Percentiles rank a stretch among this genome's conserved stretches.
Conservation (phyloP, 306 rosid species). For the Hippophae tibetana region DNA sequence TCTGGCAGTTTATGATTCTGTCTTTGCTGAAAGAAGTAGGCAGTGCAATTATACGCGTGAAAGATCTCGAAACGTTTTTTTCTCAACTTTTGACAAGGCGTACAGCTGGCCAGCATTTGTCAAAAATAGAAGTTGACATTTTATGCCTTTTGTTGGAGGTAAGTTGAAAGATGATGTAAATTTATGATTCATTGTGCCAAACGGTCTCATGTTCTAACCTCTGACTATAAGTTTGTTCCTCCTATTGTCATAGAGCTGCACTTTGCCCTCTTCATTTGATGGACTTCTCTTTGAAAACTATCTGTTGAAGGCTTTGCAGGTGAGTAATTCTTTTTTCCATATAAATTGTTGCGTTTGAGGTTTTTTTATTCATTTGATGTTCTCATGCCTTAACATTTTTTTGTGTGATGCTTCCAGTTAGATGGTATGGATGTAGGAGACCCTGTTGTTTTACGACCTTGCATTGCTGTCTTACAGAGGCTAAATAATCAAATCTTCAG, state of each 20-base stretch:
- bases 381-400: not conserved
- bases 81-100: slow-evolving; percentile 45
- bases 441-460: slow-evolving; percentile 61
- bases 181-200: not conserved
- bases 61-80: slow-evolving; percentile 45
- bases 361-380: not conserved
- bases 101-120: slow-evolving; percentile 33
- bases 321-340: slow-evolving; percentile 21
- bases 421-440: slow-evolving; percentile 39
- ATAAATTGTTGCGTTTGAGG: not conserved
- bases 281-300: slow-evolving; percentile 40
- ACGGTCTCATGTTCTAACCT: slow-evolving; percentile 6
- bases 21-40: slow-evolving; percentile 78
- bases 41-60: slow-evolving; percentile 37
- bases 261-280: slow-evolving; percentile 44
- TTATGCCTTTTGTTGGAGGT: slow-evolving; percentile 82
- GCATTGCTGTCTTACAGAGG: slow-evolving; percentile 55
- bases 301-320: slow-evolving; percentile 65
- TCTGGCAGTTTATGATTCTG: slow-evolving; percentile 63
- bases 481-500: slow-evolving; percentile 44
- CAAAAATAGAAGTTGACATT: slow-evolving; percentile 52
- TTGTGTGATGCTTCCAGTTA: slow-evolving; percentile 36
- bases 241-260: slow-evolving; percentile 43
- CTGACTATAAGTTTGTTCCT: slow-evolving; percentile 19
- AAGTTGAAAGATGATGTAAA: slow-evolving; percentile 8